These are phyloP conservation scores for Peronospora destructor DNA, from an alignment of 352 stramenopile species.

Conservation along the genomic window DNA sequence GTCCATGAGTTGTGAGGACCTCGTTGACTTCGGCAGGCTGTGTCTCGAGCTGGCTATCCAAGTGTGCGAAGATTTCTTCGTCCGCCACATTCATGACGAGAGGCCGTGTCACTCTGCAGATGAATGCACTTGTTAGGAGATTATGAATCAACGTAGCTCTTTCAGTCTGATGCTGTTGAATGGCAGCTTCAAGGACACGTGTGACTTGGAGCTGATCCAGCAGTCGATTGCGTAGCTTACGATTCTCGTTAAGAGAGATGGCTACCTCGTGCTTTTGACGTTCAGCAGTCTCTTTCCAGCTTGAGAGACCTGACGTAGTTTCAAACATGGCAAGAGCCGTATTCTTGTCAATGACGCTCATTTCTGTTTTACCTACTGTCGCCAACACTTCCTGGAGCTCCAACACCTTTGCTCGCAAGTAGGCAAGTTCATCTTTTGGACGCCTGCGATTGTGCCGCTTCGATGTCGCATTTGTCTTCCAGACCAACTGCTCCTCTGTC, in stretches of 20 bases:
- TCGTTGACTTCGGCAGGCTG: slow-evolving; percentile 15
- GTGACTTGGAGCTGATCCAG: slow-evolving; percentile 21
- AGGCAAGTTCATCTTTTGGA: slow-evolving; percentile 33
- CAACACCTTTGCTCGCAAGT: slow-evolving; percentile 20
- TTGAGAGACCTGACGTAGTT: slow-evolving; percentile 2
- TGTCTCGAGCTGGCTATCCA: slow-evolving; percentile 14
- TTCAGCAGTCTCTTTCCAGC: slow-evolving; percentile 19
- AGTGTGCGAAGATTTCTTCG: slow-evolving; percentile 16
- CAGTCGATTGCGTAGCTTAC: slow-evolving; percentile 17
- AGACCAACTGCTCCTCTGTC: not conserved
- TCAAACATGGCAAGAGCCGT: slow-evolving; percentile 2
- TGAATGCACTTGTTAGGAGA: not conserved
- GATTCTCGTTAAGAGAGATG: slow-evolving; percentile 19
- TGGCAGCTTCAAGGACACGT: slow-evolving; percentile 22
- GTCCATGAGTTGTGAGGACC: slow-evolving; percentile 15
- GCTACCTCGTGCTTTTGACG: slow-evolving; percentile 15
- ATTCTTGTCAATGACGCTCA: not conserved
- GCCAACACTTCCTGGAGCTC: slow-evolving; percentile 24
- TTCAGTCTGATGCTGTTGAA: slow-evolving; percentile 17
- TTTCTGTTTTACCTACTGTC: slow-evolving; percentile 1
- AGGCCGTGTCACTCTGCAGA: not conserved
- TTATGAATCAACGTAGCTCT: not conserved
- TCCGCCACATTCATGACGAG: slow-evolving; percentile 3
- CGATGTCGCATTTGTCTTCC: slow-evolving; percentile 20
- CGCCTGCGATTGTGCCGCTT: slow-evolving; percentile 24